Evolutionary conservation across 1,284 basidiomycete genomes (phyloP), one percentile per base, ranked within the genome.

Genomic region (Singerocomus rubriflavus): DNA sequence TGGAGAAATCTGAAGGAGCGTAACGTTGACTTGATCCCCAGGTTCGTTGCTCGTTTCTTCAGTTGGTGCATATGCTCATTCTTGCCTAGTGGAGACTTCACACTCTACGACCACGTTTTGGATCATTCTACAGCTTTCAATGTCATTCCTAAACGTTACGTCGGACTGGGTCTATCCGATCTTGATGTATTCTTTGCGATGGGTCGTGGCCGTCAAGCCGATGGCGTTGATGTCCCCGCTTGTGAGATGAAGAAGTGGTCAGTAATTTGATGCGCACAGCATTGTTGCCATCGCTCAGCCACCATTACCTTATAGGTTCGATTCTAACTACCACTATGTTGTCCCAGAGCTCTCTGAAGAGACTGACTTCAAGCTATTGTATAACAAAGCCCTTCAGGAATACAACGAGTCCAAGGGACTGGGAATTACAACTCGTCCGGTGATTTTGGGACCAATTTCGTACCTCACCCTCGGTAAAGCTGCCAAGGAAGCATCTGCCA

Each of bases 261-360:
- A 56, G 81, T 74, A 42, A 42, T 47, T 52, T 17, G 4, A 26
- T 31, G 29, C 47, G 48, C 31, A 36, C 51, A 45, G 12, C 25
- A 31, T 39, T 55, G 17, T 49, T 40, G 29, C 49, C 21, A 42
- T 47, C 26, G 14, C 50, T 62, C 26, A 59, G 41, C 50, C 39
- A 48, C 34, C 36, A 54, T 49, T 62, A 40, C 6, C 10, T 45
- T 14, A 40, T 59, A 93, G 93, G 93, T 99, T 98, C 74, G 96
- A 99, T 78, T 98, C 95, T 51, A 99, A 99, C 85, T 99, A 99
- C 81, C 97, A 99, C 80, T 96, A 90, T 69, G 93, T 99, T 74
- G 96, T 98, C 57, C 96, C 95, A 55, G 97, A 99, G 78, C 85
- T 99, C 74, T 91, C 91, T 21, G 89, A 94, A 55, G 78, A 81